A percentile compares a stretch with the other conserved stretches of the same genome.
phyloP scores from a whole-genome alignment of 176 grass and related monocot genomes.

The Poa annua region DNA sequence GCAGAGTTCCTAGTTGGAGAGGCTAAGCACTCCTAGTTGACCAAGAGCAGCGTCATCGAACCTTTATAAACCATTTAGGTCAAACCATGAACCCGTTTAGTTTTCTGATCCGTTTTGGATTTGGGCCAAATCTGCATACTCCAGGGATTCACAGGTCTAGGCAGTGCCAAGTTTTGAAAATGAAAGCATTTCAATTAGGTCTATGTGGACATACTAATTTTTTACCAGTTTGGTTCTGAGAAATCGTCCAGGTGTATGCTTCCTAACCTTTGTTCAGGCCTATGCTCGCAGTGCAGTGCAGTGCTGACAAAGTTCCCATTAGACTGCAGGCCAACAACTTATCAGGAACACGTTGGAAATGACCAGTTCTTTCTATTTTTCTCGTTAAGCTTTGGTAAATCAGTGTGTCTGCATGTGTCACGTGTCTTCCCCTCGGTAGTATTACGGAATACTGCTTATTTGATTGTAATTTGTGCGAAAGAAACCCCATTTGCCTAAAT shows the following conservation, averaged over 20 bases:
- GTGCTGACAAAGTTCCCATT: background rate
- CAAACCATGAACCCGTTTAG: background rate
- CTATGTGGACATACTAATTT: background rate
- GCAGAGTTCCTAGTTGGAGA: background rate
- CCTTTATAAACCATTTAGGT: background rate
- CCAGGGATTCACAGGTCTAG: background rate
- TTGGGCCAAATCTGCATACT: background rate
- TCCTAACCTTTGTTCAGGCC: background rate
- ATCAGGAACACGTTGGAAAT: background rate
- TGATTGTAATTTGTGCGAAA: background rate
- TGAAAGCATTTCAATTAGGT: background rate
- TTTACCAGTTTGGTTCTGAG: background rate
- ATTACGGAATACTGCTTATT: constrained; percentile 15
- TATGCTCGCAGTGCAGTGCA: background rate
- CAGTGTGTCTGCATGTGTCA: background rate
- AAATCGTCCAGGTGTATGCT: too few relatives aligned
- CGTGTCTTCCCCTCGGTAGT: background rate
- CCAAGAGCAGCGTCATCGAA: background rate
- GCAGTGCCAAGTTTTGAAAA: background rate
- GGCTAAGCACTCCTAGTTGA: background rate
- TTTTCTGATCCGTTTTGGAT: background rate
- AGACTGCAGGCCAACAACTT: background rate
- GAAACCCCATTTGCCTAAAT: background rate
- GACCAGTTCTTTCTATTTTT: constrained; percentile 1
- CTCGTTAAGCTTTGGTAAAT: background rate